Evolutionary conservation across 495 filamentous ascomycete species (phyloP), one percentile per base, ranked within the genome.

Genomic region (Opeltia flavorubescens): DNA sequence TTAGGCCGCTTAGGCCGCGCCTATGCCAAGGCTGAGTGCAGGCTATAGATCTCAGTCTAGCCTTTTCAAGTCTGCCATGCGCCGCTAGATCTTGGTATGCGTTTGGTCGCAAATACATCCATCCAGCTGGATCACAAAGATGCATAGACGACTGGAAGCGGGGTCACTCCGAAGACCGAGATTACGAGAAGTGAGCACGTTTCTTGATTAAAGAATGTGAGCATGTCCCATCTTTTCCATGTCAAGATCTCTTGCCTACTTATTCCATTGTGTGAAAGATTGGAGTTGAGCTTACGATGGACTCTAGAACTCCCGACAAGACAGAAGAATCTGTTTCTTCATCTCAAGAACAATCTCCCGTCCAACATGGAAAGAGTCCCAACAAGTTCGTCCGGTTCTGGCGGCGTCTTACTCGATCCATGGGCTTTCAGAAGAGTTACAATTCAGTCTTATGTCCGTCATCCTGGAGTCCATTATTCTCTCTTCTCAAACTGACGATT

Each of bases 381-480:
- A 44, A 33, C 18, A 33, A 13, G 25, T 3, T 31, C 5, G 25
- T 44, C 13, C 25, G 15, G 12, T 31, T 44, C 24, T 44, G 42
- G 42, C 8, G 42, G 2, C 42, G 42, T 28, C 11, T 43, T 24
- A 48, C 48, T 24, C 44, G 18, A 20, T 29, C 25, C 6, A 17
- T 52, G 20, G 50, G 50, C 7, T 52, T 52, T 25, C 35, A 48
- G 26, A 52, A 35, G 26, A 27, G 27, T 23, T 52, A 52, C 30
- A 52, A 48, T 21, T 43, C 44, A 18, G 5, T 24, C 0, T 27
- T 52, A 5, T 52, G 50, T 52, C 8, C 8, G 45, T 43, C 2
- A 12, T 5, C n/a, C 6, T 1, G n/a, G n/a, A n/a, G 1, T 23
- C 12, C 27, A 11, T 15, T 3, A 30, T 17, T 20, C 9, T 2